Evolutionary conservation across 192 early-diverging fungal species (phyloP).

Genomic region (Nowakowskiella sp.): DNA sequence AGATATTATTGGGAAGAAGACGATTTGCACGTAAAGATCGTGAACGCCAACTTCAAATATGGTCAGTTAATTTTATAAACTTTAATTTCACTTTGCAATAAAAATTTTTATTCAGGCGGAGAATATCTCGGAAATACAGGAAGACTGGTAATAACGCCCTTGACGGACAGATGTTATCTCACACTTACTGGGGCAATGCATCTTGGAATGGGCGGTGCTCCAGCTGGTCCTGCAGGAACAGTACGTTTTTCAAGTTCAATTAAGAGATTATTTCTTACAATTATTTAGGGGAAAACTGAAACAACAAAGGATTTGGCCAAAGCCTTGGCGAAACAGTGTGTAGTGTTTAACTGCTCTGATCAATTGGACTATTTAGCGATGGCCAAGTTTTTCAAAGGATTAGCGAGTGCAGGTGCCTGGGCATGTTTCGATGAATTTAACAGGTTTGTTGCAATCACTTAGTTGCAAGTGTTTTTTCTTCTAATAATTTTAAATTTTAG

Average conservation of each 20-base stretch:
- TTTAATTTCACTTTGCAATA: background rate
- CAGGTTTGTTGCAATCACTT: no score
- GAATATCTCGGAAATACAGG: slow-evolving; percentile 58
- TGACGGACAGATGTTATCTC: slow-evolving; percentile 53
- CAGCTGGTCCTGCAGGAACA: slow-evolving; percentile 52
- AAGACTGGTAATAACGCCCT: slow-evolving; percentile 49
- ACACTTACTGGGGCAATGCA: slow-evolving; percentile 54
- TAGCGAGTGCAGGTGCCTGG: slow-evolving; percentile 52
- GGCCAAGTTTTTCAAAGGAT: slow-evolving; percentile 58
- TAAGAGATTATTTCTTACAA: no score
- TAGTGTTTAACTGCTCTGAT: slow-evolving; percentile 58
- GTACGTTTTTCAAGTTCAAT: no score
- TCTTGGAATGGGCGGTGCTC: slow-evolving; percentile 55
- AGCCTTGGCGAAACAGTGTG: slow-evolving; percentile 54
- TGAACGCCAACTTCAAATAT: slow-evolving; percentile 53
- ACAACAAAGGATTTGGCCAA: slow-evolving; percentile 55
- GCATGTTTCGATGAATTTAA: slow-evolving; percentile 61
- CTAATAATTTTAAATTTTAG: no score
- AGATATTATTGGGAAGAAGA: slow-evolving; percentile 58
- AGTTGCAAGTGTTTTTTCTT: no score
- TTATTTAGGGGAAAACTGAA: slow-evolving; percentile 58
- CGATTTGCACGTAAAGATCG: slow-evolving; percentile 51
- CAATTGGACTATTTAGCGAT: slow-evolving; percentile 56
- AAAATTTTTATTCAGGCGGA: slow-evolving; percentile 4
- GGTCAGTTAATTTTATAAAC: background rate